Evolutionary conservation across 2,329 filamentous ascomycete species (phyloP).

Genomic region (Diplodia sapinea): DNA sequence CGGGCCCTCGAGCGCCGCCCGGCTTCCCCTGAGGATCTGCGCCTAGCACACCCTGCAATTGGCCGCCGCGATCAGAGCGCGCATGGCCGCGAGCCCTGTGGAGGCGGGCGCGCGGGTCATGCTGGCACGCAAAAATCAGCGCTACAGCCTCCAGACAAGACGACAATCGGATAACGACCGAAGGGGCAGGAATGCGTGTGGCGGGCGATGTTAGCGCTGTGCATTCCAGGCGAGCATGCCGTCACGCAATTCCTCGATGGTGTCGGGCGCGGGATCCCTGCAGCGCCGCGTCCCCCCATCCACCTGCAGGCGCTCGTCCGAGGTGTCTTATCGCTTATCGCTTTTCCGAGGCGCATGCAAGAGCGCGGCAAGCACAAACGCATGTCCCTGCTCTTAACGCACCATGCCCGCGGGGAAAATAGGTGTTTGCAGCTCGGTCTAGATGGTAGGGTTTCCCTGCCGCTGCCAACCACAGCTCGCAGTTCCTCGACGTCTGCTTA

Average conservation of each 20-base stretch:
- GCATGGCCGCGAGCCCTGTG: slow-evolving; percentile 24
- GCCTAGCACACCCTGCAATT: slow-evolving; percentile 23
- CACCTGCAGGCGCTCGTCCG: not conserved
- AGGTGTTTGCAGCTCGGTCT: not conserved
- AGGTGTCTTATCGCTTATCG: slow-evolving; percentile 22
- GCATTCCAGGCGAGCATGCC: slow-evolving; percentile 18
- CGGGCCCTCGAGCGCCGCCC: slow-evolving; percentile 3
- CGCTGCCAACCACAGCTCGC: not conserved
- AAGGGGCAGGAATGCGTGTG: slow-evolving; percentile 21
- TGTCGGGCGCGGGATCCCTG: slow-evolving; percentile 3
- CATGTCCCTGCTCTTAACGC: not conserved
- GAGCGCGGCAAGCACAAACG: slow-evolving; percentile 7
- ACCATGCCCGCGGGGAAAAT: not conserved
- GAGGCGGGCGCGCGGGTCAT: slow-evolving; percentile 16
- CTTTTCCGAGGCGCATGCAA: not conserved
- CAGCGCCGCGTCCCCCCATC: slow-evolving; percentile 5
- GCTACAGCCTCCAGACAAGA: not conserved
- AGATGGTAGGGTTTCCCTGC: not conserved
- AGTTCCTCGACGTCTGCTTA: not conserved
- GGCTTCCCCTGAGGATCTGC: slow-evolving; percentile 29
- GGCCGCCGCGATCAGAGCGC: slow-evolving; percentile 12
- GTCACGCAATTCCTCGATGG: slow-evolving; percentile 8
- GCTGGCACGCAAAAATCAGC: slow-evolving; percentile 6
- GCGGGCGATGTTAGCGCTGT: not conserved
- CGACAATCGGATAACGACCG: not conserved